Base-by-base conservation (phyloP, 2,329 filamentous ascomycete genomes). In the Fusarium nelsonii region DNA sequence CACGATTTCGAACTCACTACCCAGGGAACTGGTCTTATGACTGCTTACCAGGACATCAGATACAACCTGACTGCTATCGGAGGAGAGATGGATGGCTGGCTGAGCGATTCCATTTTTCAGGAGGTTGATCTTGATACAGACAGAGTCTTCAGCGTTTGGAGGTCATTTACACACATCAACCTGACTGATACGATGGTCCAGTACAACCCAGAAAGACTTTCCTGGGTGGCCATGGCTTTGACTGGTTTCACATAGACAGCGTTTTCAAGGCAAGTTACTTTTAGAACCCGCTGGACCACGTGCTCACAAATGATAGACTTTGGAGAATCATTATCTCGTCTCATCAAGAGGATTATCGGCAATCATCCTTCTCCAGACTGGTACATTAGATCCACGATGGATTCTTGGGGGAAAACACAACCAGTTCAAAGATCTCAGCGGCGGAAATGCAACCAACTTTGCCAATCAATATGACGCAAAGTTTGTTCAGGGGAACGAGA, bases 381-480 rank as follows among this genome's bases (percentile, higher is more conserved):
- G 68, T 6, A 72, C 65, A 20, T 77, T 79, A 11, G 50, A 73
- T 20, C 71, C 73, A 7, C 58, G 76, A 37, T 81, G 78, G 79
- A 69, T 73, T 6, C 72, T 81, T n/a, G 79, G 79, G 32, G 79
- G 79, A 30, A 70, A 71, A 46, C 40, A 65, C 12, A 80, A 77
- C 51, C 71, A 76, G 43, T 81, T 79, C 60, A 40, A 45, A 30
- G 79, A 81, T 46, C 68, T 80, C 11, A 76, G 73, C 8, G 75
- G 62, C 6, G 77, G 76, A 12, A 68, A 63, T 3, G 78, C 77
- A 11, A 76, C 78, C 16, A 78, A 81, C 32, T 77, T 77, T 28
- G 70, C 74, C 50, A 63, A 66, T 70, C 85, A 88, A 71, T 85
- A 88, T 65, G 80, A 87, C 68, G 84, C 83, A 3, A 81, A 81